A percentile compares a stretch with the other conserved stretches of the same genome.
phyloP scores from a whole-genome alignment of 2,329 filamentous ascomycete species.

The Dendrostoma leiphaemia region DNA sequence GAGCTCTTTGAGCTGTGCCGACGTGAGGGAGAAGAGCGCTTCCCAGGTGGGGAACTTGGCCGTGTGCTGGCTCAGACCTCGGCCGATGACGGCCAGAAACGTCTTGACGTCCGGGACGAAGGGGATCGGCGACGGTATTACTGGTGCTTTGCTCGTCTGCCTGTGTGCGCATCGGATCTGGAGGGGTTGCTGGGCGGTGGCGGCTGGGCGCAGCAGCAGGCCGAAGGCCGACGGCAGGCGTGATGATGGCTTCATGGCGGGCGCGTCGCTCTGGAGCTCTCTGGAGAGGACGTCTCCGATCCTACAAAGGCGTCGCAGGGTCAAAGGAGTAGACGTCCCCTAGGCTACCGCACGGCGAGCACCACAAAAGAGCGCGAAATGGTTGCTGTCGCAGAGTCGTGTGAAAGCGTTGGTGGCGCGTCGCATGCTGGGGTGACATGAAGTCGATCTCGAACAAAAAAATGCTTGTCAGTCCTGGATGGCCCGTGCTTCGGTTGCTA shows the following conservation, averaged over 20 bases:
- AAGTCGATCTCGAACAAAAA: background rate
- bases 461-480: background rate
- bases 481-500: background rate
- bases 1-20: conserved; percentile 73
- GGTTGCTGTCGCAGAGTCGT: background rate
- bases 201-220: conserved; percentile 25
- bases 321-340: background rate
- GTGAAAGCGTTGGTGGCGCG: background rate
- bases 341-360: background rate
- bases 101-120: conserved; percentile 83
- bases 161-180: conserved; percentile 45
- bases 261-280: background rate
- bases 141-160: conserved; percentile 28
- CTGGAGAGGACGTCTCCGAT: background rate
- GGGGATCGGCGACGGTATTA: conserved; percentile 69
- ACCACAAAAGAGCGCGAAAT: background rate
- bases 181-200: conserved; percentile 28
- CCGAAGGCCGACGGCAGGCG: conserved; percentile 27
- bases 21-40: conserved; percentile 78
- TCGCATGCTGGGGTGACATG: background rate
- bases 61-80: conserved; percentile 76
- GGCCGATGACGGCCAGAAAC: conserved; percentile 89
- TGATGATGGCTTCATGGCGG: conserved; percentile 20
- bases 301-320: background rate
- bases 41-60: conserved; percentile 91